These are phyloP conservation scores for Elongisporangium senticosum DNA, from an alignment of 352 stramenopile species.

Conservation along the genomic window DNA sequence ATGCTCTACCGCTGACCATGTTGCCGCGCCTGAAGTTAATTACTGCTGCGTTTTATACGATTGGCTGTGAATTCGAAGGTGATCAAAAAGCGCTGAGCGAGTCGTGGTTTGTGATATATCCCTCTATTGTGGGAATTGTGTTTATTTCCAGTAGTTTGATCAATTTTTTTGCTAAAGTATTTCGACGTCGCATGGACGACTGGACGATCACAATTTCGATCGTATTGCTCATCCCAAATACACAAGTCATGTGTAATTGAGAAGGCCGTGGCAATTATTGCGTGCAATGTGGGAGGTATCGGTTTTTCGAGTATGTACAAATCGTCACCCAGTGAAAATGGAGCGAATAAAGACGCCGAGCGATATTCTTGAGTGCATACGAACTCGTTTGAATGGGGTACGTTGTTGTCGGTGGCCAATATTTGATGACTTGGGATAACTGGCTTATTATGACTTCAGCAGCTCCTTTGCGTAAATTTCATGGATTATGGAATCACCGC, in stretches of 20 bases:
- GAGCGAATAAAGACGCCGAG: too few relatives aligned
- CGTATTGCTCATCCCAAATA: too few relatives aligned
- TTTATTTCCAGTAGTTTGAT: conserved; percentile 27
- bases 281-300: too few relatives aligned
- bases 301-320: too few relatives aligned
- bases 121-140: conserved; percentile 17
- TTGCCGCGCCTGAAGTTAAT: conserved; percentile 17
- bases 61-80: conserved; percentile 29
- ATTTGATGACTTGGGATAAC: background rate
- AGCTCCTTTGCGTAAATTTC: too few relatives aligned
- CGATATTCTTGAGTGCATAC: background rate
- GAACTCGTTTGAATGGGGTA: conserved; percentile 12
- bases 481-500: too few relatives aligned
- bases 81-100: conserved; percentile 19
- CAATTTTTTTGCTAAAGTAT: conserved; percentile 20
- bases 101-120: conserved; percentile 34
- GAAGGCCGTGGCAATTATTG: too few relatives aligned
- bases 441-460: too few relatives aligned
- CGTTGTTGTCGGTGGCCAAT: conserved; percentile 4
- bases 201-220: too few relatives aligned
- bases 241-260: too few relatives aligned
- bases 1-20: conserved; percentile 12
- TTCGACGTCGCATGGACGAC: conserved; percentile 11
- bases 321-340: too few relatives aligned
- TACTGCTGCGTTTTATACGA: conserved; percentile 16